Evolutionary conservation across 345 rosid species (phyloP), one percentile per base, ranked within the genome.

Genomic region (Populus nigra): DNA sequence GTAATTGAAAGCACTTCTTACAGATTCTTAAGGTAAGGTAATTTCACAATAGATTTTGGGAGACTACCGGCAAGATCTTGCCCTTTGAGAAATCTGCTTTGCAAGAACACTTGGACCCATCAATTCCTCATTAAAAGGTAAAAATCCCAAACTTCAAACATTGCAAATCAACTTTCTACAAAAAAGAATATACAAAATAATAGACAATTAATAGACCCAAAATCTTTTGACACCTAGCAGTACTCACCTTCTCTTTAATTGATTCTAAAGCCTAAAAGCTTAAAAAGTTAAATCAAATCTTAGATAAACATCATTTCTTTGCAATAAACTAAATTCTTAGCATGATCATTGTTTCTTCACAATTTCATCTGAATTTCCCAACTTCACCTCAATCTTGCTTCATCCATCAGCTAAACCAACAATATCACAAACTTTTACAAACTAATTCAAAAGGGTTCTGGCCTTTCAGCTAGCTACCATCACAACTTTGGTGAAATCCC

Each of bases 11-110:
- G 63, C 62, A 65, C 22, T 65, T 0, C 70, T 74, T 53, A 66
- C 78, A 75, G 65, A 18, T 31, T n/a, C 45, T 33, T 75, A 16
- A 75, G 78, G 50, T 49, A 15, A 33, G 78, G 78, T 43, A 75
- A 59, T 65, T 75, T 75, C 41, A 35, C 35, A n/a, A 75, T 67
- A 20, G 78, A 71, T 16, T 41, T 43, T 31, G 78, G 78, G 9
- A 75, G 78, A 5, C 22, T 62, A 6, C 78, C 78, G n/a, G 72
- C 17, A 67, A 75, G 78, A 67, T 75, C 65, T 75, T 75, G 78
- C 22, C 25, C 35, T 49, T 25, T 50, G 15, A 75, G 78, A 33
- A 35, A 31, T 35, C 78, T 75, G 72, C 8, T 23, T 20, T 18
- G 22, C 62, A 36, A 25, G 35, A 33, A 55, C 57, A 35, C 35